Percentiles rank a stretch among this genome's conserved stretches.
phyloP scores from a whole-genome alignment of 2,329 filamentous ascomycete genomes.

The Aspergillus awamori region DNA sequence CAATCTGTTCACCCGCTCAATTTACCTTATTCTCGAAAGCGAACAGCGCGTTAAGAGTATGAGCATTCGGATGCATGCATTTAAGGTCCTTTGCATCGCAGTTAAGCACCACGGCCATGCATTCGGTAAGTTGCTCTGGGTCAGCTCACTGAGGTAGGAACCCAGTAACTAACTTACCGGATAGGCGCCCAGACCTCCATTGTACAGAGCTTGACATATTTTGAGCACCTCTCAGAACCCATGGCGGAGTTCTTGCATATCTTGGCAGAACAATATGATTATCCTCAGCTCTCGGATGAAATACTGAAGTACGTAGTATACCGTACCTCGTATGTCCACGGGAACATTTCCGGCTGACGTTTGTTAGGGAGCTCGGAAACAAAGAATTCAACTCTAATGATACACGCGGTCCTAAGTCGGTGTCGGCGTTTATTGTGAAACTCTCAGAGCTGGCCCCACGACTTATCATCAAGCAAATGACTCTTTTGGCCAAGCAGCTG shows the following conservation, averaged over 20 bases:
- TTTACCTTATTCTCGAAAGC: slow-evolving; percentile 92
- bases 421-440: slow-evolving; percentile 90
- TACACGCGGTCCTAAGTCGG: slow-evolving; percentile 90
- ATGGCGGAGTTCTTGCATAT: slow-evolving; percentile 99
- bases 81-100: slow-evolving; percentile 94
- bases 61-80: slow-evolving; percentile 90
- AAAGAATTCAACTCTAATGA: slow-evolving; percentile 99
- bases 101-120: slow-evolving; percentile 97
- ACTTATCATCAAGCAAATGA: slow-evolving; percentile 96
- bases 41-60: slow-evolving; percentile 89
- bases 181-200: slow-evolving; percentile 94
- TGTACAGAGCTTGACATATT: slow-evolving; percentile 96
- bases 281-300: slow-evolving; percentile 91
- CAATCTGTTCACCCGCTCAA: slow-evolving; percentile 83
- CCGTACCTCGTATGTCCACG: background rate
- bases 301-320: slow-evolving; percentile 63
- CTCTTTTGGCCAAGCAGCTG: slow-evolving; percentile 86
- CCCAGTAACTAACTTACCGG: slow-evolving; percentile 24
- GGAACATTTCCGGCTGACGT: slow-evolving; percentile 24
- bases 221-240: slow-evolving; percentile 96
- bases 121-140: slow-evolving; percentile 64
- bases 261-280: slow-evolving; percentile 94
- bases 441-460: slow-evolving; percentile 89
- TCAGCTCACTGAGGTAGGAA: background rate
- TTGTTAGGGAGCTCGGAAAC: slow-evolving; percentile 77